Evolutionary conservation across 306 rosid species (phyloP).

Genomic region (Trifolium dubium): DNA sequence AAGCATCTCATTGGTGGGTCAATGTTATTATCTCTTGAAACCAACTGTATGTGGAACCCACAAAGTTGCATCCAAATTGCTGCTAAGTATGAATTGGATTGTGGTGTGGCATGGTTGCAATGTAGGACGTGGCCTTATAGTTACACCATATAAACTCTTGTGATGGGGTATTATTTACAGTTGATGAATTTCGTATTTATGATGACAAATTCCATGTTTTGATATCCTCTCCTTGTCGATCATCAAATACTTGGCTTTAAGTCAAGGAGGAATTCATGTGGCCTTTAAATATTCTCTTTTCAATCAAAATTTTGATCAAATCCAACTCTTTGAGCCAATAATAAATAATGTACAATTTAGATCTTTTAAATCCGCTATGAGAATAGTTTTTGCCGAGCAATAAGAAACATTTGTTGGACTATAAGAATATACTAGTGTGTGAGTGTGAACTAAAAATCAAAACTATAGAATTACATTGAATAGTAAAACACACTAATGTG

Average conservation of each 20-base stretch:
- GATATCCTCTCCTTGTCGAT: slow-evolving; percentile 37
- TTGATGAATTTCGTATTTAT: slow-evolving; percentile 21
- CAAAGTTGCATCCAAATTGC: slow-evolving; percentile 41
- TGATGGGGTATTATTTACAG: slow-evolving; percentile 40
- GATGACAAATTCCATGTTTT: slow-evolving; percentile 24
- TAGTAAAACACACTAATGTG: too few relatives aligned
- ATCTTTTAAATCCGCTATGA: too few relatives aligned
- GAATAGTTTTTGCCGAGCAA: too few relatives aligned
- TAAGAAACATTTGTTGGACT: too few relatives aligned
- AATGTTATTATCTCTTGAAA: slow-evolving; percentile 40
- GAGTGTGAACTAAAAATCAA: too few relatives aligned
- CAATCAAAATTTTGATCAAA: neutral
- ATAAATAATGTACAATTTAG: neutral
- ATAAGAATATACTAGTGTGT: too few relatives aligned
- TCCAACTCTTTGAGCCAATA: neutral
- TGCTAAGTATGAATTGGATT: slow-evolving; percentile 34
- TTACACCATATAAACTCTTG: slow-evolving; percentile 47
- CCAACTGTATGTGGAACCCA: slow-evolving; percentile 43
- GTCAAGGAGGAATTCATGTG: slow-evolving; percentile 35
- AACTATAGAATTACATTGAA: too few relatives aligned
- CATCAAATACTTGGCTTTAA: slow-evolving; percentile 46
- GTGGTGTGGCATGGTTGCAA: slow-evolving; percentile 6
- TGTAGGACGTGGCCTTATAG: slow-evolving; percentile 36
- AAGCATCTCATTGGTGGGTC: slow-evolving; percentile 36
- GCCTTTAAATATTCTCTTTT: slow-evolving; percentile 34